phyloP scores from a whole-genome alignment of 2,329 filamentous ascomycete species.

The Cercospora berteroae region DNA sequence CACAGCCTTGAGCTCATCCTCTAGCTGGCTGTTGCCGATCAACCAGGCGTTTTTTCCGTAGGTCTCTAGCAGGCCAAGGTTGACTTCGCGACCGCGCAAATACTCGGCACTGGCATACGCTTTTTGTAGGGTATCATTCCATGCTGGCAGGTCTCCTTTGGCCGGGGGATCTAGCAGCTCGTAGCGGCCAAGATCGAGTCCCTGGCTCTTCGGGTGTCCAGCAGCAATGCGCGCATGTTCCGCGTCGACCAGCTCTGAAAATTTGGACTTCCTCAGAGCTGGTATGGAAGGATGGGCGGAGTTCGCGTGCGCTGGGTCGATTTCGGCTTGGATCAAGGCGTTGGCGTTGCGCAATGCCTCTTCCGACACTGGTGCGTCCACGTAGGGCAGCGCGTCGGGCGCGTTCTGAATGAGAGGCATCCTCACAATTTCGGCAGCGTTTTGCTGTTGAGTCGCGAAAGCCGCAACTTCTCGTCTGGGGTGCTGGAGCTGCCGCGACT shows the following conservation, averaged over 20 bases:
- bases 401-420: conserved; percentile 69
- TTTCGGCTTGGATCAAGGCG: conserved; percentile 67
- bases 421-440: conserved; percentile 5
- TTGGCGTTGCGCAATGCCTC: conserved; percentile 64
- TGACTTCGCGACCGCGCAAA: conserved; percentile 55
- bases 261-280: conserved; percentile 51
- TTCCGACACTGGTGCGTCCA: conserved; percentile 70
- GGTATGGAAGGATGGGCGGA: conserved; percentile 61
- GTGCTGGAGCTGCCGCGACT: not conserved
- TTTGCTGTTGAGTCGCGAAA: conserved; percentile 7
- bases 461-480: not conserved
- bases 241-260: conserved; percentile 64
- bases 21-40: conserved; percentile 75
- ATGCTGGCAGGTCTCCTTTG: conserved; percentile 45
- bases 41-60: conserved; percentile 92
- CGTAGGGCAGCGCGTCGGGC: conserved; percentile 81
- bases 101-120: conserved; percentile 61
- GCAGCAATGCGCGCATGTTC: conserved; percentile 67
- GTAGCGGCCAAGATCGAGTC: conserved; percentile 78
- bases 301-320: conserved; percentile 49
- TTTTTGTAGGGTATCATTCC: conserved; percentile 52
- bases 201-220: conserved; percentile 46
- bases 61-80: conserved; percentile 71
- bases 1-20: conserved; percentile 65
- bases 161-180: conserved; percentile 66